Conservation (phyloP, 2,329 filamentous ascomycete genomes). For the Alternaria panax region DNA sequence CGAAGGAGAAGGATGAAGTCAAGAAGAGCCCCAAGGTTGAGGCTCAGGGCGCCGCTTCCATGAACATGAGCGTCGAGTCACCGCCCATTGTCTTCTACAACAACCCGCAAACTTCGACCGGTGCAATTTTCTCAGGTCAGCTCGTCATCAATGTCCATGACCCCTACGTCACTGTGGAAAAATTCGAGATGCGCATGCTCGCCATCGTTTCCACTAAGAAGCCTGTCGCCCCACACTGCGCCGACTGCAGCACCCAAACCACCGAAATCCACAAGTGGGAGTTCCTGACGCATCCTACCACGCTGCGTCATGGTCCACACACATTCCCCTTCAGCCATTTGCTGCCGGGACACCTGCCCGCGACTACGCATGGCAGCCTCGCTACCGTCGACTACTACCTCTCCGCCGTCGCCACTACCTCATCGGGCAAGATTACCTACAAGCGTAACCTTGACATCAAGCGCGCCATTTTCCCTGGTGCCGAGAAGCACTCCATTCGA, state of each 20-base stretch:
- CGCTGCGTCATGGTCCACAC: constrained; percentile 64
- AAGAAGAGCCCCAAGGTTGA: constrained; percentile 49
- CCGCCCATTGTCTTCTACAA: constrained; percentile 88
- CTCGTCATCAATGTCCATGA: constrained; percentile 77
- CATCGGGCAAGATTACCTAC: constrained; percentile 69
- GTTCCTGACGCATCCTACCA: constrained; percentile 61
- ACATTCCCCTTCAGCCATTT: constrained; percentile 89
- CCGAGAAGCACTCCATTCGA: constrained; percentile 86
- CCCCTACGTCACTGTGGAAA: constrained; percentile 68
- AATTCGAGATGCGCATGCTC: constrained; percentile 75
- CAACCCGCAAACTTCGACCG: constrained; percentile 74
- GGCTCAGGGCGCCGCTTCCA: constrained; percentile 56
- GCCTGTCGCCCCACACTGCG: constrained; percentile 80
- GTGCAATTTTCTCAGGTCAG: constrained; percentile 85
- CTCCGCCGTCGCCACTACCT: constrained; percentile 57
- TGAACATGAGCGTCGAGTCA: constrained; percentile 77
- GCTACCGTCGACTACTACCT: constrained; percentile 81
- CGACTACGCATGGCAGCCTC: constrained; percentile 77
- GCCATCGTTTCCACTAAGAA: constrained; percentile 79
- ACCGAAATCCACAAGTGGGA: constrained; percentile 82
- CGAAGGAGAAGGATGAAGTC: constrained; percentile 27
- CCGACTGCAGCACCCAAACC: constrained; percentile 74
- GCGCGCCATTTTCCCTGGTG: constrained; percentile 79
- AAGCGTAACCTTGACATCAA: constrained; percentile 74
- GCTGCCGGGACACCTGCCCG: constrained; percentile 84